Evolutionary conservation across 2,329 filamentous ascomycete species (phyloP).

Genomic region (Podosphaera fusca): DNA sequence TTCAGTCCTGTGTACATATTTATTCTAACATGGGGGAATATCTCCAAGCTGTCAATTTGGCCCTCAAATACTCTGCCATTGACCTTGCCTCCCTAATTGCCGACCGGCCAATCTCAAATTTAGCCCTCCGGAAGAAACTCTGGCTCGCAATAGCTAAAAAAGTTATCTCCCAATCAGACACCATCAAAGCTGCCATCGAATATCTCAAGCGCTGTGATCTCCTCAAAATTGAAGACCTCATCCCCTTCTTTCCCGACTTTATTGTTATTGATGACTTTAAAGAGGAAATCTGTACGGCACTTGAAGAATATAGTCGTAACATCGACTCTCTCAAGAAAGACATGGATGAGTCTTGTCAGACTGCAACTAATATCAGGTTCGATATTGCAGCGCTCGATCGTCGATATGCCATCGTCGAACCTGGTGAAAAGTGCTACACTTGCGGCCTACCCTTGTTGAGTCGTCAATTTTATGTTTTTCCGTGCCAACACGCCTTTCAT

Average conservation of each 20-base stretch:
- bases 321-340: conserved; percentile 76
- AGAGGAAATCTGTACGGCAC: conserved; percentile 80
- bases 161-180: conserved; percentile 66
- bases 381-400: conserved; percentile 72
- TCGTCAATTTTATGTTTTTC: conserved; percentile 92
- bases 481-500: conserved; percentile 94
- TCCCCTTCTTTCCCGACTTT: conserved; percentile 96
- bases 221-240: conserved; percentile 83
- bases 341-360: conserved; percentile 85
- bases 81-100: conserved; percentile 79
- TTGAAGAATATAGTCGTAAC: conserved; percentile 80
- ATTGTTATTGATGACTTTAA: conserved; percentile 98
- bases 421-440: conserved; percentile 79
- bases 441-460: conserved; percentile 71
- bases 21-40: conserved; percentile 95
- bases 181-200: conserved; percentile 82
- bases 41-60: conserved; percentile 75
- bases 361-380: conserved; percentile 70
- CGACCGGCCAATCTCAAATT: conserved; percentile 59
- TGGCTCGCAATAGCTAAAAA: conserved; percentile 92
- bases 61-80: conserved; percentile 69
- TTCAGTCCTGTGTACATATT: conserved; percentile 88
- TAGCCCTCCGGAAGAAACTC: conserved; percentile 67
- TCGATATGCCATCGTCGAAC: conserved; percentile 88
- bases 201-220: conserved; percentile 82